Percentiles rank a stretch among this genome's conserved stretches.
These are phyloP conservation scores for Annulohypoxylon maeteangense DNA, from an alignment of 495 filamentous ascomycete genomes.

Conservation along the genomic window DNA sequence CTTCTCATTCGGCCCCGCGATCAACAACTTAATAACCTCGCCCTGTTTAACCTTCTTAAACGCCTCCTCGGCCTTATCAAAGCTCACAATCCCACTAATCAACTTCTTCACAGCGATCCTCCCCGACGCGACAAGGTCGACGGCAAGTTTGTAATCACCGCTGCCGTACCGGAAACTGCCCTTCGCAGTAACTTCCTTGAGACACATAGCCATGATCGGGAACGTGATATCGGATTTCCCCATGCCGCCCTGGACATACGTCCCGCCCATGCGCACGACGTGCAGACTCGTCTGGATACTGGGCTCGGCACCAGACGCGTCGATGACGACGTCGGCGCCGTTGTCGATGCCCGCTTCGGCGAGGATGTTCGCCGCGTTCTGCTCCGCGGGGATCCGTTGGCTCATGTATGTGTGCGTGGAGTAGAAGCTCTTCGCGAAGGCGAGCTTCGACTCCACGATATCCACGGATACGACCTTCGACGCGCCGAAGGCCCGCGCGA, in stretches of 20 bases:
- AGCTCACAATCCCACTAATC: slow-evolving; percentile 74
- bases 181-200: slow-evolving; percentile 83
- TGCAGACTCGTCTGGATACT: slow-evolving; percentile 81
- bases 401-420: slow-evolving; percentile 74
- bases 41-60: slow-evolving; percentile 81
- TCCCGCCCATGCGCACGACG: slow-evolving; percentile 74
- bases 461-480: slow-evolving; percentile 78
- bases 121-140: slow-evolving; percentile 72
- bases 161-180: slow-evolving; percentile 86
- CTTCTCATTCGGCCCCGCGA: slow-evolving; percentile 73
- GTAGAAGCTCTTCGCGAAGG: slow-evolving; percentile 74
- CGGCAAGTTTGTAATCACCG: slow-evolving; percentile 82
- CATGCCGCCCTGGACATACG: slow-evolving; percentile 88
- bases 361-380: slow-evolving; percentile 71
- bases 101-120: slow-evolving; percentile 77
- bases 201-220: slow-evolving; percentile 82
- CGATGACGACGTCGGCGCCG: slow-evolving; percentile 82
- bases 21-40: slow-evolving; percentile 85
- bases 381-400: slow-evolving; percentile 65
- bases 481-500: slow-evolving; percentile 82
- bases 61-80: slow-evolving; percentile 78
- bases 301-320: slow-evolving; percentile 82
- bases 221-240: slow-evolving; percentile 80
- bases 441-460: slow-evolving; percentile 73
- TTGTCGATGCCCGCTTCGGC: slow-evolving; percentile 53